Percentiles rank a stretch among this genome's conserved stretches.
Evolutionary conservation across 2,329 filamentous ascomycete genomes (phyloP).

Genomic region (Fusarium sp.): DNA sequence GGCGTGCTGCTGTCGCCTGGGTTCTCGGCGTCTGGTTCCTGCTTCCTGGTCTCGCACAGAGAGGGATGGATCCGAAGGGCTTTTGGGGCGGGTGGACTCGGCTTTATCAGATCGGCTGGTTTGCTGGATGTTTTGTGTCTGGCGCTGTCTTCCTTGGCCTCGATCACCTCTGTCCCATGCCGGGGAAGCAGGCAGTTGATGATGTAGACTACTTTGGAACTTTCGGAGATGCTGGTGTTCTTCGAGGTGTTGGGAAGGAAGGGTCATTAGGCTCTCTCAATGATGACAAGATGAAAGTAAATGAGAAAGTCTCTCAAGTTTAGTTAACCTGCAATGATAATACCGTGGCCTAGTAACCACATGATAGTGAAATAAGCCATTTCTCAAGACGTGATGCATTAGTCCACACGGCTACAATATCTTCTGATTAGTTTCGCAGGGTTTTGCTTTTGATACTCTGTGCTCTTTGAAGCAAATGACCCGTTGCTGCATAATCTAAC

Average conservation of each 20-base stretch:
- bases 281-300: neutral
- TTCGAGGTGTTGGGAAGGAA: neutral
- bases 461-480: no score
- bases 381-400: no score
- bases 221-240: neutral
- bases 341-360: no score
- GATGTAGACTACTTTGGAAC: neutral
- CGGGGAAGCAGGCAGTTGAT: neutral
- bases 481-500: no score
- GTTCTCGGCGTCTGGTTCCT: neutral
- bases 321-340: neutral
- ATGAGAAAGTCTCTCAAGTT: neutral
- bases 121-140: neutral
- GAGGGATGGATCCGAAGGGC: neutral
- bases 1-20: neutral
- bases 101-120: neutral
- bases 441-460: no score
- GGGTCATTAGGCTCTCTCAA: neutral
- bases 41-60: neutral
- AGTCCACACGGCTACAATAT: no score
- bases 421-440: no score
- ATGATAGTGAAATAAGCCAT: no score
- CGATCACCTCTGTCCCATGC: neutral
- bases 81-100: neutral
- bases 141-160: neutral